Conservation (phyloP, 441 rosid genomes). For the Isatis lusitanica region DNA sequence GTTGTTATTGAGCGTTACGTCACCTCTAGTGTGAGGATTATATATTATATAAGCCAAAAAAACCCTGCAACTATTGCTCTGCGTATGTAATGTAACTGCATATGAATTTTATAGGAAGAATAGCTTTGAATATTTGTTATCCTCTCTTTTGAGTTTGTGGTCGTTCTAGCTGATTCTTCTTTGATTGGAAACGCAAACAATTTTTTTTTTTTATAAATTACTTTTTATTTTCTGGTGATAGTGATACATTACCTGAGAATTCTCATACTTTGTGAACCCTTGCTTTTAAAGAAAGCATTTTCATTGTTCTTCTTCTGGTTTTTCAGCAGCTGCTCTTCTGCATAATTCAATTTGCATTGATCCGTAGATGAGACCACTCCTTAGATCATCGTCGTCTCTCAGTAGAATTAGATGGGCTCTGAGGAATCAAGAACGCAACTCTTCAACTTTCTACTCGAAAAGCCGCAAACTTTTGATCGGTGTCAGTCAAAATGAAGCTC, state of each 20-base stretch:
- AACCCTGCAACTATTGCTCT: no score
- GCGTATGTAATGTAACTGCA: no score
- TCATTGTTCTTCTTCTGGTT: neutral
- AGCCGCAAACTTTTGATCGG: slow-evolving; percentile 30
- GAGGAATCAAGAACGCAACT: slow-evolving; percentile 34
- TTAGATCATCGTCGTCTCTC: slow-evolving; percentile 39
- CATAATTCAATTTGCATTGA: slow-evolving; percentile 1
- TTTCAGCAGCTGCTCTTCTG: neutral
- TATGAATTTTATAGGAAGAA: neutral
- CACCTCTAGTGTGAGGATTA: neutral
- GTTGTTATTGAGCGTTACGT: slow-evolving; percentile 14
- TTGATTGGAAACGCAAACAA: neutral
- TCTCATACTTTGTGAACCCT: neutral
- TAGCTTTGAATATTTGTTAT: slow-evolving; percentile 3
- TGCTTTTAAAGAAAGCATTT: neutral
- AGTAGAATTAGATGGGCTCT: slow-evolving; percentile 46
- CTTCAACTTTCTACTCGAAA: slow-evolving; percentile 34
- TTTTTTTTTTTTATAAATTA: neutral
- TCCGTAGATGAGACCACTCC: slow-evolving; percentile 60
- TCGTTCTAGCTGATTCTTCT: neutral
- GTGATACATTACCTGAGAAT: neutral
- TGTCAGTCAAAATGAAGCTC: slow-evolving; percentile 17
- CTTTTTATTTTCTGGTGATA: neutral
- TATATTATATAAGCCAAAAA: neutral
- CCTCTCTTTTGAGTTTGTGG: slow-evolving; percentile 3